Percentiles rank a stretch among this genome's conserved stretches.
Evolutionary conservation across 345 rosid species (phyloP).

Genomic region (Sonneratia alba): DNA sequence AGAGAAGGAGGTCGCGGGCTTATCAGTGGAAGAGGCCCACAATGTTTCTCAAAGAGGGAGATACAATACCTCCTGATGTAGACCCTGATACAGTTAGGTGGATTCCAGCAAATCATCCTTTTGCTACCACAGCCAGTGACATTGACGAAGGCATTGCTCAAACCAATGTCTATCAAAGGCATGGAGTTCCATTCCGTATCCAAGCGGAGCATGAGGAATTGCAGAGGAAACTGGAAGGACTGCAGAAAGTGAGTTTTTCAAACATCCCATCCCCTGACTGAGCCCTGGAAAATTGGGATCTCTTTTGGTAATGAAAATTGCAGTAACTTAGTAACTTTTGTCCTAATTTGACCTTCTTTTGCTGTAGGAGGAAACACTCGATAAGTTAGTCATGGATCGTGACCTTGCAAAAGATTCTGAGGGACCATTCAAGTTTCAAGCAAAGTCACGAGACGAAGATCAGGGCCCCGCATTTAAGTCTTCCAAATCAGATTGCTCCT

Average conservation of each 20-base stretch:
- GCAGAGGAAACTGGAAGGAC: constrained; percentile 72
- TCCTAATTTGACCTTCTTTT: constrained; percentile 5
- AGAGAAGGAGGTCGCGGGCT: constrained; percentile 87
- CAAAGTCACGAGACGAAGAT: constrained; percentile 31
- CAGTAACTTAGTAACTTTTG: too few relatives aligned
- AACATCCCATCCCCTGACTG: background rate
- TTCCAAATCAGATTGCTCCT: constrained; percentile 14
- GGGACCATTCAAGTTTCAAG: constrained; percentile 54
- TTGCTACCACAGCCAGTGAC: constrained; percentile 78
- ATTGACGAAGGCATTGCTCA: constrained; percentile 89
- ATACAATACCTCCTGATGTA: constrained; percentile 69
- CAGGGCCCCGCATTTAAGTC: constrained; percentile 23
- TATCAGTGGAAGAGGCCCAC: constrained; percentile 96
- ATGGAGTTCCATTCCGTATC: constrained; percentile 90
- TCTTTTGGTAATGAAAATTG: background rate
- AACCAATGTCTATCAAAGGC: constrained; percentile 78
- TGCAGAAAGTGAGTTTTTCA: constrained; percentile 47
- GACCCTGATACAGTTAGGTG: constrained; percentile 89
- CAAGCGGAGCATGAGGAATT: constrained; percentile 89
- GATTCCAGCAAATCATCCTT: constrained; percentile 97
- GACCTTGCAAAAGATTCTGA: constrained; percentile 63
- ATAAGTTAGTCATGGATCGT: constrained; percentile 51
- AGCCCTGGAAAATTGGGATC: background rate
- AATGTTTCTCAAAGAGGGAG: constrained; percentile 85
- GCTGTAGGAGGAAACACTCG: constrained; percentile 72